Base-by-base conservation (phyloP, 345 rosid genomes). In the Psidium friedrichsthalianum region DNA sequence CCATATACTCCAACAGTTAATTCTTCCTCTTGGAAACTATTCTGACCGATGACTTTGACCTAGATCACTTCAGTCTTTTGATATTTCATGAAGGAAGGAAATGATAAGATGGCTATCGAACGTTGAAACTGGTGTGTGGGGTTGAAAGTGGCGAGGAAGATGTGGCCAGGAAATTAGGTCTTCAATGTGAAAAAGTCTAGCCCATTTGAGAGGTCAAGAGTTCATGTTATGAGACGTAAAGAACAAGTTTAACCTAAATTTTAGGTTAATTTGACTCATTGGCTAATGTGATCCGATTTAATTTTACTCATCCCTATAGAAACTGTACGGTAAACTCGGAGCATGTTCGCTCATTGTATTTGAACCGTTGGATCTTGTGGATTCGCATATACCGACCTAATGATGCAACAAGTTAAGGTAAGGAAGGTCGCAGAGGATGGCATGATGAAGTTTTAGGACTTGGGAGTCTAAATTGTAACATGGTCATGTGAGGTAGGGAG, bases 201-300 rank as follows among this genome's bases (percentile, higher is more conserved):
- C 74, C 21, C 22, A 0, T 61, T 61, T 0, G 22, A 61, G 11
- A 20, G 74, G 2, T 61, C 74, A 27, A 0, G 74, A 61, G 74
- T 27, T 61, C 9, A 14, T 59, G 40, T 0, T 6, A 4, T 14
- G 74, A 32, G 7, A 27, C 3, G 0, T 14, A 14, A 61, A 0
- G 40, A 61, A 0, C 74, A 61, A 15, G 40, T 61, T 21, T 14
- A 14, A 61, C 0, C 0, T 27, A 61, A 14, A 15, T 61, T 61
- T 61, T 29, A 61, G 21, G 40, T 27, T 29, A 0, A 61, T 16
- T 29, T 44, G 40, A 27, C 21, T 13, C 15, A 27, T 13, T 1
- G 9, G 36, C 20, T 58, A 12, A 13, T 0, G 36, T 0, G 0
- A 13, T 59, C 36, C 2, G 0, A n/a, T 59, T 59, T 59, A 14